Evolutionary conservation across 805 yeast genomes (phyloP).

Genomic region (Candida orba): DNA sequence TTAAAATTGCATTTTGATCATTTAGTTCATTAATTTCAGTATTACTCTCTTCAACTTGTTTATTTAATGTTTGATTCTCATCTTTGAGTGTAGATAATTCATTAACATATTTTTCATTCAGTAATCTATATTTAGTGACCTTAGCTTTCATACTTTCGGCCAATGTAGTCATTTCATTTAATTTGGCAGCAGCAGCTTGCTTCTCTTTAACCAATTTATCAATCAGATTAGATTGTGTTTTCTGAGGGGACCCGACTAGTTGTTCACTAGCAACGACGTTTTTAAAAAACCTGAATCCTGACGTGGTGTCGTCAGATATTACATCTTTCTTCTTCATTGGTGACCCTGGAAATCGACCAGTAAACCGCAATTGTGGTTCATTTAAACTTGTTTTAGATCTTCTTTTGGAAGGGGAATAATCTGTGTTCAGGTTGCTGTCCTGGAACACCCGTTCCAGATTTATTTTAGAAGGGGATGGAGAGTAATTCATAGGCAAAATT

Average conservation of each 20-base stretch:
- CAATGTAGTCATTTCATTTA: slow-evolving; percentile 25
- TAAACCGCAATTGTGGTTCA: slow-evolving; percentile 17
- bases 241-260: slow-evolving; percentile 25
- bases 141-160: slow-evolving; percentile 29
- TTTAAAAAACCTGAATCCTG: slow-evolving; percentile 18
- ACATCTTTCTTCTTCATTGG: slow-evolving; percentile 8
- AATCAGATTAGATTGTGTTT: slow-evolving; percentile 29
- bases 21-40: slow-evolving; percentile 10
- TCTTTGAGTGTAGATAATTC: too few species aligned
- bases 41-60: slow-evolving; percentile 5
- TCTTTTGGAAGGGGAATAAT: slow-evolving; percentile 9
- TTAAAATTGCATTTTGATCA: slow-evolving; percentile 20
- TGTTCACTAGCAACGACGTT: slow-evolving; percentile 13
- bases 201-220: slow-evolving; percentile 31
- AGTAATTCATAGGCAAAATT: slow-evolving; percentile 17
- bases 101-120: too few species aligned
- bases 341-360: slow-evolving; percentile 19
- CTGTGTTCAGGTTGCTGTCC: slow-evolving; percentile 18
- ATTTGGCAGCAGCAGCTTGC: slow-evolving; percentile 27
- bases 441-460: slow-evolving; percentile 18
- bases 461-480: slow-evolving; percentile 20
- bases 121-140: slow-evolving; percentile 25
- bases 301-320: slow-evolving; percentile 9
- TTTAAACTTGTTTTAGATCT: slow-evolving; percentile 4
- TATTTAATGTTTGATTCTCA: slow-evolving; percentile 8